Conservation (phyloP, 2,329 filamentous ascomycete genomes). For the Aspergillus neotritici region DNA sequence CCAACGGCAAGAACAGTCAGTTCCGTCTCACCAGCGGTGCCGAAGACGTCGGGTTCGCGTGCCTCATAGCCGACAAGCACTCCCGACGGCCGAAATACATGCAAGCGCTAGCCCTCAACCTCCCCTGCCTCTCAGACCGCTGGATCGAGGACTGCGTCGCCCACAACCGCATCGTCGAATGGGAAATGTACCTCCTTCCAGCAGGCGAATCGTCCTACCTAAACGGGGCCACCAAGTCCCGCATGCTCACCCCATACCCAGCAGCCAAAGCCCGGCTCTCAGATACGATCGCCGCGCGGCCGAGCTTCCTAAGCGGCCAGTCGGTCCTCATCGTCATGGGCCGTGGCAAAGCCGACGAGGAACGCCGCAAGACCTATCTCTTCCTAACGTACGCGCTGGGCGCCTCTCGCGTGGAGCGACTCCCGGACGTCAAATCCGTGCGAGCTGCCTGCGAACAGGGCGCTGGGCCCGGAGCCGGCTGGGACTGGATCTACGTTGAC, state of each 20-base stretch:
- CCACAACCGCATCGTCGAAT: conserved; percentile 59
- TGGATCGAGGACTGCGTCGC: conserved; percentile 73
- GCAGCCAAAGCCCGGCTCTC: conserved; percentile 52
- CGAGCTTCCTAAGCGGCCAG: conserved; percentile 58
- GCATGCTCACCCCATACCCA: conserved; percentile 59
- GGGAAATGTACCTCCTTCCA: conserved; percentile 76
- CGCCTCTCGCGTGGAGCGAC: conserved; percentile 60
- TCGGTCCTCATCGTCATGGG: conserved; percentile 67
- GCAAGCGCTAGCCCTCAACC: conserved; percentile 81
- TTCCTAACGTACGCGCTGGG: conserved; percentile 78
- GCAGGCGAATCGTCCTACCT: conserved; percentile 75
- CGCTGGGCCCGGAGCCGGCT: conserved; percentile 40
- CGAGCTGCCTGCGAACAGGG: conserved; percentile 51
- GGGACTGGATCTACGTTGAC: conserved; percentile 77
- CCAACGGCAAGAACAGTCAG: conserved; percentile 14
- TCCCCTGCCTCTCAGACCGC: conserved; percentile 76
- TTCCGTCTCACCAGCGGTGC: conserved; percentile 54
- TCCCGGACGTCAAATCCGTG: conserved; percentile 61
- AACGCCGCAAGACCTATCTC: conserved; percentile 65
- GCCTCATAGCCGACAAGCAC: conserved; percentile 78
- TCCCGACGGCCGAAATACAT: conserved; percentile 88
- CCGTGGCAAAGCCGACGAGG: conserved; percentile 57
- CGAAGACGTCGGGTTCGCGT: conserved; percentile 65
- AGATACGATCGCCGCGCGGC: conserved; percentile 55
- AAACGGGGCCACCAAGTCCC: conserved; percentile 69